Evolutionary conservation across 371 early-diverging fungal genomes (phyloP).

Genomic region (Circinella umbellata): DNA sequence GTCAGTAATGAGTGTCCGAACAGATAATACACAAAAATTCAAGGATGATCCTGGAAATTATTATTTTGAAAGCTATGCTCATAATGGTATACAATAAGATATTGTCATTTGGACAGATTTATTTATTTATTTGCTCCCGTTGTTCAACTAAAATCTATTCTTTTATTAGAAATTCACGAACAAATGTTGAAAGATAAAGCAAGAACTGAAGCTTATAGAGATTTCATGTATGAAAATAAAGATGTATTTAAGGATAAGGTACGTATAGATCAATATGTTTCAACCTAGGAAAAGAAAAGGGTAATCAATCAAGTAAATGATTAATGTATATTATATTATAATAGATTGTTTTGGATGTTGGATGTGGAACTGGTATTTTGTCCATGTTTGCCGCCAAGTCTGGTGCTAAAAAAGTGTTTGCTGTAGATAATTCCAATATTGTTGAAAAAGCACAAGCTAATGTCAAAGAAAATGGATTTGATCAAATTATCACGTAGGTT

Average conservation of each 20-base stretch:
- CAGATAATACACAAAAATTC: not conserved
- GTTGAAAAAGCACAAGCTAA: constrained; percentile 83
- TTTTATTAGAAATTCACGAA: constrained; percentile 58
- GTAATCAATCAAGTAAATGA: not conserved
- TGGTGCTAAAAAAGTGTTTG: constrained; percentile 64
- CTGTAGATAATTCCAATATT: constrained; percentile 87
- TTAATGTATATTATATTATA: not conserved
- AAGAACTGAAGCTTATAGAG: constrained; percentile 81
- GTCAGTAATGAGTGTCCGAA: constrained; percentile 14
- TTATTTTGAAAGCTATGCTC: constrained; percentile 87
- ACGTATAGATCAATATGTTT: not conserved
- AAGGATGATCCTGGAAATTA: constrained; percentile 62
- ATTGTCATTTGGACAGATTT: not conserved
- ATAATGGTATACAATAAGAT: constrained; percentile 55
- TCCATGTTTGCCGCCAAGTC: constrained; percentile 99
- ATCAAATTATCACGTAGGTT: constrained; percentile 66
- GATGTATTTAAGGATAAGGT: constrained; percentile 87
- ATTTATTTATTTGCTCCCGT: not conserved
- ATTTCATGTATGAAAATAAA: constrained; percentile 83
- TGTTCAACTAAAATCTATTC: not conserved
- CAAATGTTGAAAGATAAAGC: constrained; percentile 79
- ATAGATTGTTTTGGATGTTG: constrained; percentile 65
- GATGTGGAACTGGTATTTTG: constrained; percentile 97
- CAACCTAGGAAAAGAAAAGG: not conserved
- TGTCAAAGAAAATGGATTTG: constrained; percentile 79